Conservation (phyloP, 306 rosid genomes). For the Vigna mungo region DNA sequence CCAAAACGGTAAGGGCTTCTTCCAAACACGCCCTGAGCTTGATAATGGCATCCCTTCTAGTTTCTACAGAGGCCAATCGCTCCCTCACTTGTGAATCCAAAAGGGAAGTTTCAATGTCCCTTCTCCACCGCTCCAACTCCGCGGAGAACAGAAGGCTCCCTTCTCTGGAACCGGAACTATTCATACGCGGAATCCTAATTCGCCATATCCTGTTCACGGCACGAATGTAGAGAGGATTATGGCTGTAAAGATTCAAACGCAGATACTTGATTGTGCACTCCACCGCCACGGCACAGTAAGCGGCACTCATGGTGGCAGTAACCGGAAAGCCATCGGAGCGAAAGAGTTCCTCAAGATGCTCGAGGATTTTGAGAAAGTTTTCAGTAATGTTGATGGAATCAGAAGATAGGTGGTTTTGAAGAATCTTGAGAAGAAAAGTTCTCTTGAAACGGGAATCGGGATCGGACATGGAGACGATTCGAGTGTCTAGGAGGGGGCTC, state of each 20-base stretch:
- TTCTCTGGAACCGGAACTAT: not conserved
- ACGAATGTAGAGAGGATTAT: conserved; percentile 24
- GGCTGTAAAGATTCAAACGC: not conserved
- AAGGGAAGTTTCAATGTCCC: conserved; percentile 53
- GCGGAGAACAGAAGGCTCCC: conserved; percentile 40
- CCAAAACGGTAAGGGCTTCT: conserved; percentile 52
- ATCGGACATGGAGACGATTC: conserved; percentile 31
- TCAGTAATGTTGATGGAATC: conserved; percentile 39
- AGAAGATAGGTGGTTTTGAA: conserved; percentile 40
- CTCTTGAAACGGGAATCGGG: conserved; percentile 49
- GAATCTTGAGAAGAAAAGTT: conserved; percentile 49
- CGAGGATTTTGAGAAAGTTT: conserved; percentile 48
- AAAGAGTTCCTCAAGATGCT: conserved; percentile 51
- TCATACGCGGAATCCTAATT: conserved; percentile 46
- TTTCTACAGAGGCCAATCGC: conserved; percentile 42
- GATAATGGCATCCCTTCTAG: conserved; percentile 51
- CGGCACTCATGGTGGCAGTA: conserved; percentile 48
- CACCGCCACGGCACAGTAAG: conserved; percentile 65
- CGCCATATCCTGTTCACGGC: conserved; percentile 67
- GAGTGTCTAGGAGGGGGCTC: not conserved
- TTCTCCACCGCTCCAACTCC: conserved; percentile 51
- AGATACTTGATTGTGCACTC: conserved; percentile 62
- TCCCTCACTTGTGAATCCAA: conserved; percentile 24
- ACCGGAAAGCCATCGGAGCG: conserved; percentile 26
- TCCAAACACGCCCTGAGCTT: conserved; percentile 42